phyloP scores from a whole-genome alignment of 2,329 filamentous ascomycete genomes.

The Aspergillus ochraceoroseus region DNA sequence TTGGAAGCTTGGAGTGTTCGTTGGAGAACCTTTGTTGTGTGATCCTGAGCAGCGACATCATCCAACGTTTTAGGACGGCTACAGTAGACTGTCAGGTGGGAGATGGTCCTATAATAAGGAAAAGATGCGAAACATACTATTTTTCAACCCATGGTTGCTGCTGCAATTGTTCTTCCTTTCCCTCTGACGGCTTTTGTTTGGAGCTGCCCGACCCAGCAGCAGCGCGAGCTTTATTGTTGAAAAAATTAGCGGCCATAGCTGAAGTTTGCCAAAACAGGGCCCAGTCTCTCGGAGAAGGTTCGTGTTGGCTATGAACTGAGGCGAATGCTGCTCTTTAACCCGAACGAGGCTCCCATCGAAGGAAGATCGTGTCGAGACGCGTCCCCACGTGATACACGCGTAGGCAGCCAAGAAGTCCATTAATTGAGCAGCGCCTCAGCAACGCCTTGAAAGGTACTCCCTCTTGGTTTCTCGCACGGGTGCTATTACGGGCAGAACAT shows the following conservation, averaged over 20 bases:
- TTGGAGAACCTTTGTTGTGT: conserved; percentile 88
- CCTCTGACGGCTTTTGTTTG: conserved; percentile 61
- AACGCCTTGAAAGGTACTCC: conserved; percentile 1
- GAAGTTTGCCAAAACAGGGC: neutral
- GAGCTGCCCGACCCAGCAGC: conserved; percentile 66
- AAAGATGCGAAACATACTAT: conserved; percentile 59
- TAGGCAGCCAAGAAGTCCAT: conserved; percentile 21
- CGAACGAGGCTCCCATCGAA: conserved; percentile 7
- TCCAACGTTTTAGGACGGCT: conserved; percentile 90
- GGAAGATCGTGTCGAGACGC: conserved; percentile 27
- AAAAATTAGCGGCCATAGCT: conserved; percentile 72
- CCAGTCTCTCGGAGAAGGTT: neutral
- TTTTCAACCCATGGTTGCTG: conserved; percentile 98
- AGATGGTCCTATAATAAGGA: neutral
- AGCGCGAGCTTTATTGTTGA: conserved; percentile 83
- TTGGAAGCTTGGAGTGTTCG: conserved; percentile 93
- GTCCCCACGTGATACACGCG: conserved; percentile 35
- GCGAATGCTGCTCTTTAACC: neutral
- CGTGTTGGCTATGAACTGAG: neutral
- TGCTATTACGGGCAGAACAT: too few species aligned
- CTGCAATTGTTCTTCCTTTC: conserved; percentile 58
- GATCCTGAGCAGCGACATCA: conserved; percentile 96
- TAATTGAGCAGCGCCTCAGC: conserved; percentile 4
- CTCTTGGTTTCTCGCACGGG: too few species aligned
- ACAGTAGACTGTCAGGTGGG: neutral